These are phyloP conservation scores for Leccinum variicolor DNA, from an alignment of 768 basidiomycete species.

Conservation along the genomic window DNA sequence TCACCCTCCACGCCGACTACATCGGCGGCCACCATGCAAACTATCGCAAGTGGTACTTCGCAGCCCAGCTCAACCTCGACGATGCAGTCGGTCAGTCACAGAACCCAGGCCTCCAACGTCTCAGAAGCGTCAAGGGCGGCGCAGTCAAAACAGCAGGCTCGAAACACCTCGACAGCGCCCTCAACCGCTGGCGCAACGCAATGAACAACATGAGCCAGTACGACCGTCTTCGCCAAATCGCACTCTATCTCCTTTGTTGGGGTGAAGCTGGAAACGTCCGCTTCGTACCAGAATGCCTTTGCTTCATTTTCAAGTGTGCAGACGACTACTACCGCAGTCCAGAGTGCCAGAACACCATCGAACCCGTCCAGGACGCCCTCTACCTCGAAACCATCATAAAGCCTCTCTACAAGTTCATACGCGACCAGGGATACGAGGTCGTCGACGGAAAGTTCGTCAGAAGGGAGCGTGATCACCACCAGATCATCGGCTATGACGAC, in stretches of 20 bases:
- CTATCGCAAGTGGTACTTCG: conserved; percentile 99
- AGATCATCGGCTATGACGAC: conserved; percentile 99
- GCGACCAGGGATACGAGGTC: conserved; percentile 97
- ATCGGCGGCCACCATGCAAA: conserved; percentile 99
- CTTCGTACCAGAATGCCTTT: conserved; percentile 93
- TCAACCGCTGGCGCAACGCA: conserved; percentile 94
- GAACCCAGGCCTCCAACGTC: conserved; percentile 88
- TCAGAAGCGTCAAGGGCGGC: conserved; percentile 74
- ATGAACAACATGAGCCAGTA: conserved; percentile 99
- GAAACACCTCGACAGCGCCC: conserved; percentile 90
- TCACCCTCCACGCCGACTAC: conserved; percentile 97
- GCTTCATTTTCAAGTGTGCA: conserved; percentile 99
- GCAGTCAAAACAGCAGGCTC: conserved; percentile 47
- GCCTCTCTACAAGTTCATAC: conserved; percentile 92
- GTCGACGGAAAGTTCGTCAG: conserved; percentile 93
- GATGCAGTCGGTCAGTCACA: conserved; percentile 95
- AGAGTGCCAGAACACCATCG: conserved; percentile 92
- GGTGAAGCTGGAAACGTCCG: conserved; percentile 97
- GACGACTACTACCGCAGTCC: conserved; percentile 99
- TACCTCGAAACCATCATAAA: conserved; percentile 91
- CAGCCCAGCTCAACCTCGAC: conserved; percentile 97
- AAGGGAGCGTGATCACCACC: conserved; percentile 90
- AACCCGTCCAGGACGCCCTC: conserved; percentile 91
- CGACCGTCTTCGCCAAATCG: conserved; percentile 94
- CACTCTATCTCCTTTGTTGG: conserved; percentile 96